Evolutionary conservation across 345 rosid species (phyloP).

Genomic region (Stellera chamaejasme): DNA sequence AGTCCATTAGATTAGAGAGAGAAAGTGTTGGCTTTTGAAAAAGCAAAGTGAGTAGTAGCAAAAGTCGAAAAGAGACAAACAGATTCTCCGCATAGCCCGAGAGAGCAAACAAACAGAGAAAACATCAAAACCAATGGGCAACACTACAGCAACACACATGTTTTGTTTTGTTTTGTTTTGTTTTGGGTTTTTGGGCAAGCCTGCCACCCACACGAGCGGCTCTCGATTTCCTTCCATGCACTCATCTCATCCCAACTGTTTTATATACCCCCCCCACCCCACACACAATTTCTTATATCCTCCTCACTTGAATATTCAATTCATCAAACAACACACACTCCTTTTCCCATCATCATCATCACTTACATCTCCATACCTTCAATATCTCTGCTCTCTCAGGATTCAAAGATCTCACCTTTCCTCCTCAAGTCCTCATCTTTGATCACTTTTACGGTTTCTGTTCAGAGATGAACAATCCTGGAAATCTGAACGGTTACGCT

Average conservation of each 20-base stretch:
- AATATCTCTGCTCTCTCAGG: too few species aligned
- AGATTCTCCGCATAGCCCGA: conserved; percentile 39
- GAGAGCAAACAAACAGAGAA: conserved; percentile 12
- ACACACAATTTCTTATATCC: not conserved
- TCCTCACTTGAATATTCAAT: not conserved
- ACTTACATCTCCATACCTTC: conserved; percentile 3
- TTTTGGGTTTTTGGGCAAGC: conserved; percentile 12
- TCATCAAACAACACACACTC: not conserved
- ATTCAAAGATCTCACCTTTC: conserved; percentile 13
- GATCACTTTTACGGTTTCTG: conserved; percentile 5
- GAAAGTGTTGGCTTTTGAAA: conserved; percentile 12
- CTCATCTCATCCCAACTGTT: not conserved
- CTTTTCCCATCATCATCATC: not conserved
- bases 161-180: not conserved
- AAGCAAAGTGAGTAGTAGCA: conserved; percentile 10
- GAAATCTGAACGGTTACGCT: conserved; percentile 8
- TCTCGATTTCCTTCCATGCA: conserved; percentile 37
- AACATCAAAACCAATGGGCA: conserved; percentile 23
- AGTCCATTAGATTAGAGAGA: too few species aligned
- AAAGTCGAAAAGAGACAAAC: conserved; percentile 27
- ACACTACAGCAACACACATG: conserved; percentile 9
- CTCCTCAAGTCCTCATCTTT: not conserved
- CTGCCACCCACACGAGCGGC: conserved; percentile 60
- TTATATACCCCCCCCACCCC: too few species aligned
- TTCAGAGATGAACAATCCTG: conserved; percentile 31